Evolutionary conservation across 805 yeast species (phyloP).

Genomic region (Wickerhamomyces silvicola): DNA sequence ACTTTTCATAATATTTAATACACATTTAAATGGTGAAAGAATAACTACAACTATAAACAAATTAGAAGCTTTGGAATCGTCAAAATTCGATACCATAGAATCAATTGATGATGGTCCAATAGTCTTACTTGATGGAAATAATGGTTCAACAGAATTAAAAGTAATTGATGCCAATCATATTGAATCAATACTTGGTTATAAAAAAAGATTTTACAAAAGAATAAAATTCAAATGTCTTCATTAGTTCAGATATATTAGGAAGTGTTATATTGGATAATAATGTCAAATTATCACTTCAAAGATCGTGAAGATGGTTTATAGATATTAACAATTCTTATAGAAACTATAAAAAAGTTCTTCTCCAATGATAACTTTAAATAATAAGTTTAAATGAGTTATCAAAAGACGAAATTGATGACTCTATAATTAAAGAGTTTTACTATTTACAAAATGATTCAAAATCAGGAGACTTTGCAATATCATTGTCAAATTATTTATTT

Average conservation of each 20-base stretch:
- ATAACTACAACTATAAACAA: conserved; percentile 4
- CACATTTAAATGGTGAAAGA: conserved; percentile 1
- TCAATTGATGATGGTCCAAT: neutral
- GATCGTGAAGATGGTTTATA: conserved; percentile 3
- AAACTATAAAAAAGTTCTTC: neutral
- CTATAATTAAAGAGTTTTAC: conserved; percentile 1
- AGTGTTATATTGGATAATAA: conserved; percentile 6
- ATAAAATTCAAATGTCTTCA: neutral
- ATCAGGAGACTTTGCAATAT: conserved; percentile 6
- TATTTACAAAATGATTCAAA: neutral
- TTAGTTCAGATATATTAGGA: conserved; percentile 9
- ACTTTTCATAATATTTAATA: conserved; percentile 9
- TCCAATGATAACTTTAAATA: no score
- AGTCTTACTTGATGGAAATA: no score
- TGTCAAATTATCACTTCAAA: conserved; percentile 1
- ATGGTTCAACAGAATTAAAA: no score
- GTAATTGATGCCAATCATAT: no score
- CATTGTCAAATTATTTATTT: conserved; percentile 2
- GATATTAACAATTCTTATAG: conserved; percentile 1
- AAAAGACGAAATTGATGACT: conserved; percentile 2
- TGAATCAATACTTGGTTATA: no score
- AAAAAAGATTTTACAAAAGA: neutral
- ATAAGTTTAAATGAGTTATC: no score
- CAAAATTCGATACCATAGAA: neutral
- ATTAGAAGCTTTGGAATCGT: conserved; percentile 3